phyloP scores from a whole-genome alignment of 2,329 filamentous ascomycete genomes.

The Colletotrichum liaoningense region DNA sequence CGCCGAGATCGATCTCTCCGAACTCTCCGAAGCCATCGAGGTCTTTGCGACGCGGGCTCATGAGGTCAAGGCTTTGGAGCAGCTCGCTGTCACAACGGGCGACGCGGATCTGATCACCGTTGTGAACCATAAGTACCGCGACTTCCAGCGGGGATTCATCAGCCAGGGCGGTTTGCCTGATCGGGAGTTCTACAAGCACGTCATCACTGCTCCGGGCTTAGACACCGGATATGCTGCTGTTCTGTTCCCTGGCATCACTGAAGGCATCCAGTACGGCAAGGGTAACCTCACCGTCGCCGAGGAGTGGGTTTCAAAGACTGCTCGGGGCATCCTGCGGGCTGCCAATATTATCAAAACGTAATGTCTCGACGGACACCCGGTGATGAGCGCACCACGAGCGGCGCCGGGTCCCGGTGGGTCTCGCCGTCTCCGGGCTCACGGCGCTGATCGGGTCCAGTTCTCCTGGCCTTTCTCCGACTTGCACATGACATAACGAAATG shows the following conservation, averaged over 20 bases:
- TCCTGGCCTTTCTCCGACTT: neutral
- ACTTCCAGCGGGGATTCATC: conserved; percentile 61
- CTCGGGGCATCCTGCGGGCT: conserved; percentile 46
- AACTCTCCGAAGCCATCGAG: conserved; percentile 52
- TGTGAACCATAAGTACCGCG: conserved; percentile 59
- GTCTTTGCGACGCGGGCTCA: conserved; percentile 47
- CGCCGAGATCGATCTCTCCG: conserved; percentile 49
- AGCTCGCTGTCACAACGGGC: conserved; percentile 42
- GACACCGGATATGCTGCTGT: conserved; percentile 58
- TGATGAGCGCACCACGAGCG: neutral
- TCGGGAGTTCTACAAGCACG: conserved; percentile 58
- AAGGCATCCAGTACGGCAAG: conserved; percentile 69
- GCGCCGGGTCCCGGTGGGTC: too few species aligned
- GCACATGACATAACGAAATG: too few species aligned
- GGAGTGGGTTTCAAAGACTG: conserved; percentile 50
- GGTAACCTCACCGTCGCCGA: conserved; percentile 47
- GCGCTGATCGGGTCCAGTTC: neutral
- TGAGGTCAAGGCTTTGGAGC: conserved; percentile 46
- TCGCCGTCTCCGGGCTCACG: neutral
- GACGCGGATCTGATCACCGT: conserved; percentile 47
- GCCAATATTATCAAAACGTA: conserved; percentile 48
- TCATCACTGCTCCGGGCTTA: conserved; percentile 59
- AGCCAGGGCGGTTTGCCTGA: conserved; percentile 59
- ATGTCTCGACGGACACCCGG: neutral
- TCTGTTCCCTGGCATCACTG: conserved; percentile 70